These are phyloP conservation scores for Diutina siamensis DNA, from an alignment of 1,139 yeast genomes.

Conservation along the genomic window DNA sequence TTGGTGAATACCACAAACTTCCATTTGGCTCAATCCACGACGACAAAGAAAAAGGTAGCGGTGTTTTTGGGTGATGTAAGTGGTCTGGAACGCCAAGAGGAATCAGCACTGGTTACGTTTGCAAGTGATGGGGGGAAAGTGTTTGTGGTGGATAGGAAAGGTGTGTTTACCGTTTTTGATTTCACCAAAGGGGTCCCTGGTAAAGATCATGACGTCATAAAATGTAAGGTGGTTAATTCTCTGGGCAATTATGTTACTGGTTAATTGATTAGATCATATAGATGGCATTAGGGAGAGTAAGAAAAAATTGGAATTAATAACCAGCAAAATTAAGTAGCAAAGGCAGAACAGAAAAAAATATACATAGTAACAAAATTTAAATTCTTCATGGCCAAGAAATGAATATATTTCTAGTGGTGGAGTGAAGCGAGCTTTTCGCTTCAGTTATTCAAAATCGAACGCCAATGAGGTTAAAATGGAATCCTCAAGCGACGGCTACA, in stretches of 20 bases:
- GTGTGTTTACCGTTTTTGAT: conserved; percentile 66
- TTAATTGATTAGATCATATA: no score
- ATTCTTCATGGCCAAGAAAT: no score
- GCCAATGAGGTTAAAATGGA: no score
- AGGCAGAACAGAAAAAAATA: no score
- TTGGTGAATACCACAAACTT: conserved; percentile 53
- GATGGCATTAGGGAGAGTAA: no score
- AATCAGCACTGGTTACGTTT: conserved; percentile 66
- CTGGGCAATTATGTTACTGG: neutral
- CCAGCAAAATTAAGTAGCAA: no score
- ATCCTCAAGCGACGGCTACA: no score
- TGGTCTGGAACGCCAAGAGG: conserved; percentile 54
- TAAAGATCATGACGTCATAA: conserved; percentile 64
- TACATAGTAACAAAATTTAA: no score
- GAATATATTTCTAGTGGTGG: no score
- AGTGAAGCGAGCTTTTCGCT: no score
- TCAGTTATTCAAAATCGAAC: neutral
- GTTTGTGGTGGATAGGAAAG: conserved; percentile 70
- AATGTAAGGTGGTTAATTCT: conserved; percentile 45
- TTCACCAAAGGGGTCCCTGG: conserved; percentile 78
- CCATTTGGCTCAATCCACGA: conserved; percentile 8
- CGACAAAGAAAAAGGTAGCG: conserved; percentile 34
- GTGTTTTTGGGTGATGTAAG: conserved; percentile 71
- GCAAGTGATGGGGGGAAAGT: conserved; percentile 75
- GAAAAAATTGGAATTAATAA: no score